Evolutionary conservation across 768 basidiomycete species (phyloP).

Genomic region (Xerocomellus chrysenteron): DNA sequence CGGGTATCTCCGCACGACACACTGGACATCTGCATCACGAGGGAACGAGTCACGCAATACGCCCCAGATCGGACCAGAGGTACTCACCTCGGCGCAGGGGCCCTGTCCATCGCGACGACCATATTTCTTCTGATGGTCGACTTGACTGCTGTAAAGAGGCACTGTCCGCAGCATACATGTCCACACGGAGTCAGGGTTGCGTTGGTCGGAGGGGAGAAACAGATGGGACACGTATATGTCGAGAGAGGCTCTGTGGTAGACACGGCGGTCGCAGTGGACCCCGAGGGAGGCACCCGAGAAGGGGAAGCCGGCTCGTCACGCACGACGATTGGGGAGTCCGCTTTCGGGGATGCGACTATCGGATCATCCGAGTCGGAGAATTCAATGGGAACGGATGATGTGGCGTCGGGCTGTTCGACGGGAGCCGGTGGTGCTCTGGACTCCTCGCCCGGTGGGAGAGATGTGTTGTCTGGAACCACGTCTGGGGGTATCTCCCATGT

Average conservation of each 20-base stretch:
- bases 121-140: slow-evolving; percentile 53
- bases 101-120: slow-evolving; percentile 31
- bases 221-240: slow-evolving; percentile 76
- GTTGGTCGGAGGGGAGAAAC: slow-evolving; percentile 71
- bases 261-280: not conserved
- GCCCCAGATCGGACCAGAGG: not conserved
- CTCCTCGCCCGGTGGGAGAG: too few relatives aligned
- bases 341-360: not conserved
- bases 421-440: too few relatives aligned
- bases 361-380: slow-evolving; percentile 3
- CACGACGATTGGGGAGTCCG: not conserved
- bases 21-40: slow-evolving; percentile 55
- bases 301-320: not conserved
- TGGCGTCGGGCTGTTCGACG: not conserved
- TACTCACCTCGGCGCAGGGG: slow-evolving; percentile 41
- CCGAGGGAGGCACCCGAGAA: not conserved
- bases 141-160: slow-evolving; percentile 72
- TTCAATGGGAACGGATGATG: not conserved
- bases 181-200: slow-evolving; percentile 81
- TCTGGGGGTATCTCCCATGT: slow-evolving; percentile 23
- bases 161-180: slow-evolving; percentile 74
- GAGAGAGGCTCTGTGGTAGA: slow-evolving; percentile 40
- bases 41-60: not conserved
- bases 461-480: not conserved
- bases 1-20: slow-evolving; percentile 62